Percentiles rank a stretch among this genome's conserved stretches.
Evolutionary conservation across 2,329 filamentous ascomycete species (phyloP).

Genomic region (Lanzia echinophila): DNA sequence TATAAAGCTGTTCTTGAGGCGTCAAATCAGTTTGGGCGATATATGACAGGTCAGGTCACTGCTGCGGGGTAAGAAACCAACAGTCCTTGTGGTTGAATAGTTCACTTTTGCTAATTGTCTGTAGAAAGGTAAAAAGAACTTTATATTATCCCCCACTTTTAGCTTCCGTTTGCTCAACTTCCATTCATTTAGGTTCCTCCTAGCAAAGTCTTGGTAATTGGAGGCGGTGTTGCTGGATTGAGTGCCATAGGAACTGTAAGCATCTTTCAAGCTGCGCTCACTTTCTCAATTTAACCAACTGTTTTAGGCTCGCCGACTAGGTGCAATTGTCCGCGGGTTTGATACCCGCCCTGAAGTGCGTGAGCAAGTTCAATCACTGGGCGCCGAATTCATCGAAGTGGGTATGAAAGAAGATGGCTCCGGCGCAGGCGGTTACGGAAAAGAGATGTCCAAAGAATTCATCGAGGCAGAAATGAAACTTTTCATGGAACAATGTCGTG

Average conservation of each 20-base stretch:
- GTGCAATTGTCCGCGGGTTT: conserved; percentile 83
- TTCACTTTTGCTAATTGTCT: conserved; percentile 17
- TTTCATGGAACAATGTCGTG: conserved; percentile 78
- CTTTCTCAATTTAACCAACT: background rate
- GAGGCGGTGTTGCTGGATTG: conserved; percentile 80
- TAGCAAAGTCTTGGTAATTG: conserved; percentile 84
- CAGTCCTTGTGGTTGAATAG: background rate
- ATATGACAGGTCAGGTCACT: conserved; percentile 83
- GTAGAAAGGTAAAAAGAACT: conserved; percentile 23
- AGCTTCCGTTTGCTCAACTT: background rate
- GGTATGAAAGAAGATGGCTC: conserved; percentile 78
- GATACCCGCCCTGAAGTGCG: conserved; percentile 83
- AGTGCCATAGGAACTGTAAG: conserved; percentile 74
- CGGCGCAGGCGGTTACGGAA: conserved; percentile 80
- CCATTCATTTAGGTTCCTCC: conserved; percentile 63
- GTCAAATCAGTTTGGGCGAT: conserved; percentile 82
- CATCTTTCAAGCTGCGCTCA: conserved; percentile 1
- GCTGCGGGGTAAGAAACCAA: conserved; percentile 58
- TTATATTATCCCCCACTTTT: background rate
- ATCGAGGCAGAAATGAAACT: conserved; percentile 90
- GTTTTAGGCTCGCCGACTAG: conserved; percentile 63
- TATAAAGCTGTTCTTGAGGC: conserved; percentile 90
- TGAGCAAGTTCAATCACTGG: conserved; percentile 85
- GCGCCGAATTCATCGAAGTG: conserved; percentile 85
- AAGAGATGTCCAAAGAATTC: conserved; percentile 92